These are phyloP conservation scores for Lepidium sativum DNA, from an alignment of 345 rosid genomes.

Conservation along the genomic window DNA sequence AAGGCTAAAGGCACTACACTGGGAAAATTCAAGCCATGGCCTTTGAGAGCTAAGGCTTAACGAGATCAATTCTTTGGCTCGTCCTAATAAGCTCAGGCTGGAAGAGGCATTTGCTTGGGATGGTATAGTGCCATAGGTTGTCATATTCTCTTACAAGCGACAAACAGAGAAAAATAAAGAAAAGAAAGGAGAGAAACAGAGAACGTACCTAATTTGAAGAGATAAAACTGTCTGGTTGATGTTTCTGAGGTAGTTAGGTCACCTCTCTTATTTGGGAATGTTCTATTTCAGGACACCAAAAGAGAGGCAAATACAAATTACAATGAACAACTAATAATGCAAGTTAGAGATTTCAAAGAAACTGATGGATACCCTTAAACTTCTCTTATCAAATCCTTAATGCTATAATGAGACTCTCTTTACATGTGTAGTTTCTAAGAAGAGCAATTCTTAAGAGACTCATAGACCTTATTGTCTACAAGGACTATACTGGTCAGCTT, in stretches of 20 bases:
- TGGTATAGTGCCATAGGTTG: slow-evolving; percentile 47
- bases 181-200: background rate
- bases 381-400: background rate
- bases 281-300: background rate
- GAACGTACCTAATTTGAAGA: background rate
- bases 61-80: slow-evolving; percentile 36
- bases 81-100: slow-evolving; percentile 15
- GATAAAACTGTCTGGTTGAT: background rate
- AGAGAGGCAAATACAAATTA: slow-evolving; percentile 6
- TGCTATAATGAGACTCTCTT: background rate
- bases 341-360: slow-evolving; percentile 4
- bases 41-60: slow-evolving; percentile 33
- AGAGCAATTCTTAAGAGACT: background rate
- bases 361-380: slow-evolving; percentile 18
- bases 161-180: background rate
- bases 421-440: background rate
- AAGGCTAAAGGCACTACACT: slow-evolving; percentile 26
- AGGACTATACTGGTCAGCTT: background rate
- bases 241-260: slow-evolving; percentile 8
- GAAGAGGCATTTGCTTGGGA: slow-evolving; percentile 20
- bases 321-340: slow-evolving; percentile 20
- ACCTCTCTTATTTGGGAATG: slow-evolving; percentile 1
- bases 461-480: slow-evolving; percentile 9
- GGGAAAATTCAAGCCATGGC: slow-evolving; percentile 56
- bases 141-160: slow-evolving; percentile 23